phyloP scores from a whole-genome alignment of 768 basidiomycete species.

The Gymnopilus junonius region DNA sequence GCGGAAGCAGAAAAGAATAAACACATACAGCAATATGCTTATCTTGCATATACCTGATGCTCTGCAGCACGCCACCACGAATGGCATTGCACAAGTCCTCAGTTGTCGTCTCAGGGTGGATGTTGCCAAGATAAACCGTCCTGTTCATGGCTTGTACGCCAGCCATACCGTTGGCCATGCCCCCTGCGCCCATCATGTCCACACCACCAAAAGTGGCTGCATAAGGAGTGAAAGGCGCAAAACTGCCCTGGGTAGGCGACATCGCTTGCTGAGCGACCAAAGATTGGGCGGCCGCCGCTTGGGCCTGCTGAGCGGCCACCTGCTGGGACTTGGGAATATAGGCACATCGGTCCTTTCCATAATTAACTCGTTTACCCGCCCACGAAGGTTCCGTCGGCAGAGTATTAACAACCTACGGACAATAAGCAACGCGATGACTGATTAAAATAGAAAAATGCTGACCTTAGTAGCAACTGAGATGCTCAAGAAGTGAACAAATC shows the following conservation, averaged over 20 bases:
- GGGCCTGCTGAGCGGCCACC: conserved; percentile 84
- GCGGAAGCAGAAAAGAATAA: neutral
- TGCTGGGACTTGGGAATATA: conserved; percentile 97
- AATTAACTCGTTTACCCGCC: conserved; percentile 97
- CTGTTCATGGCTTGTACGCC: conserved; percentile 72
- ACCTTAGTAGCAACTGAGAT: conserved; percentile 96
- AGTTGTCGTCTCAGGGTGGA: conserved; percentile 92
- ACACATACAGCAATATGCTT: conserved; percentile 93
- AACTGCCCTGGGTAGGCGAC: conserved; percentile 37
- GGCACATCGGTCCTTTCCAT: conserved; percentile 98
- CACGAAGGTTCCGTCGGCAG: conserved; percentile 91
- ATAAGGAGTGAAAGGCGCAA: conserved; percentile 57
- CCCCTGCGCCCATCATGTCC: conserved; percentile 41
- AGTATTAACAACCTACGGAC: conserved; percentile 83
- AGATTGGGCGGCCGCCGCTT: conserved; percentile 83
- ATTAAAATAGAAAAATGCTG: conserved; percentile 24
- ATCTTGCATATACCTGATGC: conserved; percentile 93
- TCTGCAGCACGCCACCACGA: conserved; percentile 95
- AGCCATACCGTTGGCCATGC: conserved; percentile 35
- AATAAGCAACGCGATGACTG: conserved; percentile 5
- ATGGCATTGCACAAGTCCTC: conserved; percentile 98
- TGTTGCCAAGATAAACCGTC: conserved; percentile 95
- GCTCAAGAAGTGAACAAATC: conserved; percentile 97
- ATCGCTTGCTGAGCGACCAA: conserved; percentile 60
- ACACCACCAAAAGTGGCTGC: conserved; percentile 49